Conservation (phyloP, 495 filamentous ascomycete genomes). For the Aspergillus baeticus region DNA sequence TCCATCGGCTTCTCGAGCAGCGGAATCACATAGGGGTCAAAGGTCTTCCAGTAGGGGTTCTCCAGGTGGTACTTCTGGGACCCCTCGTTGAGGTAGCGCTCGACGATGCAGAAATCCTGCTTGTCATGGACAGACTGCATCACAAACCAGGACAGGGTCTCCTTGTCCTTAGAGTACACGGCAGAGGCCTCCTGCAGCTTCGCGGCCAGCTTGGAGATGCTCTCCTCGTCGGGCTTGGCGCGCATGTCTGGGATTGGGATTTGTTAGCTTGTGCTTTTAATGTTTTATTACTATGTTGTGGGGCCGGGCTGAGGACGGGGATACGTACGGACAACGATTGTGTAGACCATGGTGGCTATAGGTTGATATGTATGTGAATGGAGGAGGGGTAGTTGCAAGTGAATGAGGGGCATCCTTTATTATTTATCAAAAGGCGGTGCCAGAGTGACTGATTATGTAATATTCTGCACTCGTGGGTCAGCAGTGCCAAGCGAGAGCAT, state of each 20-base stretch:
- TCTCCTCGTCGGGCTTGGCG: slow-evolving; percentile 58
- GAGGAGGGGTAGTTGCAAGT: too few relatives aligned
- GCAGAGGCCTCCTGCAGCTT: slow-evolving; percentile 66
- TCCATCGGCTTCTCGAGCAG: slow-evolving; percentile 65
- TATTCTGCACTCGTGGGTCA: too few relatives aligned
- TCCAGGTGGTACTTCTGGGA: slow-evolving; percentile 61
- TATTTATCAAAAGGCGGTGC: too few relatives aligned
- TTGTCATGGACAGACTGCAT: slow-evolving; percentile 65
- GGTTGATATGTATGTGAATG: not conserved
- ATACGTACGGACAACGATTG: slow-evolving; percentile 53
- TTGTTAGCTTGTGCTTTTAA: not conserved
- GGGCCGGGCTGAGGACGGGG: not conserved
- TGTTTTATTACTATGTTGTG: too few relatives aligned
- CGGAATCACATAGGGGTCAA: slow-evolving; percentile 64
- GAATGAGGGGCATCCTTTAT: too few relatives aligned
- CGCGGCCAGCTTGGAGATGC: slow-evolving; percentile 60
- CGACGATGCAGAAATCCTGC: slow-evolving; percentile 67
- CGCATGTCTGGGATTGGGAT: slow-evolving; percentile 47
- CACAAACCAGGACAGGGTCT: slow-evolving; percentile 66
- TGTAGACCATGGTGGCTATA: slow-evolving; percentile 53
- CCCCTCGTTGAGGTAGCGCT: slow-evolving; percentile 60
- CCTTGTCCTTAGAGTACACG: slow-evolving; percentile 64
- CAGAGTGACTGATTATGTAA: too few relatives aligned
- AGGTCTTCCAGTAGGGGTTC: slow-evolving; percentile 71
- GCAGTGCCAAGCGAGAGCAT: too few relatives aligned